phyloP scores from a whole-genome alignment of 139 green algal genomes.

The Gonium pectorale region DNA sequence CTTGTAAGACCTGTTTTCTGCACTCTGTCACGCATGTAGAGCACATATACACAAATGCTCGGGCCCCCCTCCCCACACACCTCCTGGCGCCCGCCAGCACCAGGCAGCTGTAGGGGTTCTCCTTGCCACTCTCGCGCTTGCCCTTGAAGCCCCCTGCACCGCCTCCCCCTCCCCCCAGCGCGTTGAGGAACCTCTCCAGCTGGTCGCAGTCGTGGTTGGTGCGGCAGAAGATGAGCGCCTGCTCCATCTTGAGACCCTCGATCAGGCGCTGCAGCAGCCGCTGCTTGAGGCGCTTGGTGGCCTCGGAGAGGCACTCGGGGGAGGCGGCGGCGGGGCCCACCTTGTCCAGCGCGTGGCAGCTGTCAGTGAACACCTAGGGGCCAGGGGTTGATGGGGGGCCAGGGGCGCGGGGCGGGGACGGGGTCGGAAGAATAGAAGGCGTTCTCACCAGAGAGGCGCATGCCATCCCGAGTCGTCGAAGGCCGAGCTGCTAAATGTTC shows the following conservation, averaged over 20 bases:
- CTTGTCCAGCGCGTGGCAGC: slow-evolving; percentile 69
- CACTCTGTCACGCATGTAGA: no score
- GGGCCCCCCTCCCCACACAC: slow-evolving; percentile 35
- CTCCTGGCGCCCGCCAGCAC: slow-evolving; percentile 76
- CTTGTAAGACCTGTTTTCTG: no score
- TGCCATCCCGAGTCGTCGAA: no score
- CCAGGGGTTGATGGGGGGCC: no score
- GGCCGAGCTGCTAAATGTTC: no score
- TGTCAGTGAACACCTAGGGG: slow-evolving; percentile 71
- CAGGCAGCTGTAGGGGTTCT: slow-evolving; percentile 82
- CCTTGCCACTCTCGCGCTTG: slow-evolving; percentile 69
- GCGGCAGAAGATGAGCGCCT: slow-evolving; percentile 56
- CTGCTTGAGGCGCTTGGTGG: slow-evolving; percentile 84
- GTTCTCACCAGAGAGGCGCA: no score
- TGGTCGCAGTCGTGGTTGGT: slow-evolving; percentile 89
- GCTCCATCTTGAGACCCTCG: slow-evolving; percentile 33
- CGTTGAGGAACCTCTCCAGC: slow-evolving; percentile 81
- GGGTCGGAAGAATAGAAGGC: no score
- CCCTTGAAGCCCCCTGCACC: slow-evolving; percentile 48
- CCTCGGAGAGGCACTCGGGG: slow-evolving; percentile 70
- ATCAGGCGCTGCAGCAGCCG: slow-evolving; percentile 81
- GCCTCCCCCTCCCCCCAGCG: slow-evolving; percentile 50
- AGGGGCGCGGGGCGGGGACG: background rate
- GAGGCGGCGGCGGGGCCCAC: slow-evolving; percentile 48
- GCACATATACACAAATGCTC: background rate